These are phyloP conservation scores for Nigrospora osmanthi DNA, from an alignment of 2,329 filamentous ascomycete genomes.

Conservation along the genomic window DNA sequence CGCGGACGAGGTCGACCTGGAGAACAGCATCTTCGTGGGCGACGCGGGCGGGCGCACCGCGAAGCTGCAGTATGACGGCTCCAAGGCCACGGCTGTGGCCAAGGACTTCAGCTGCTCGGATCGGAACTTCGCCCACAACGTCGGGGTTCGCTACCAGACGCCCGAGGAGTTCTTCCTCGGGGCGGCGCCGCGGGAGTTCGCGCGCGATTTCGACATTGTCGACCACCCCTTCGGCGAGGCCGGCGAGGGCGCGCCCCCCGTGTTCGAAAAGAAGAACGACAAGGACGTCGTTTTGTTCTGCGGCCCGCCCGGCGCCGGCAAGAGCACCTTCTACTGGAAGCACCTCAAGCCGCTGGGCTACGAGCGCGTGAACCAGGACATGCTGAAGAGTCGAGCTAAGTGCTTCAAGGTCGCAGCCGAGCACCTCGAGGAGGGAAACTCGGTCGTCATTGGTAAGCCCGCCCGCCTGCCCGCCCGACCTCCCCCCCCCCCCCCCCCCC, in stretches of 20 bases:
- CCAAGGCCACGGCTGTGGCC: constrained; percentile 14
- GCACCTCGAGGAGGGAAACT: constrained; percentile 53
- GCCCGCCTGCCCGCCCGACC: too few species aligned
- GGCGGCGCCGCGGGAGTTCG: constrained; percentile 57
- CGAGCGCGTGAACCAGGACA: constrained; percentile 83
- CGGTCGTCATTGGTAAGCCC: constrained; percentile 67
- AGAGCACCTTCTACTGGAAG: constrained; percentile 84
- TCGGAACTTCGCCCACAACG: constrained; percentile 77
- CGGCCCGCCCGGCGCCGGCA: constrained; percentile 83
- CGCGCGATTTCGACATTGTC: constrained; percentile 63
- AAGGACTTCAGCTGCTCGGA: constrained; percentile 62
- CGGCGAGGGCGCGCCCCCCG: constrained; percentile 2
- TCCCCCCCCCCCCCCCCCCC: neutral
- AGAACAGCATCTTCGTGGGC: constrained; percentile 75
- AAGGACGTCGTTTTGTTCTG: constrained; percentile 78
- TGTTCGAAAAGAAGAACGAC: constrained; percentile 53
- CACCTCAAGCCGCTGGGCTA: constrained; percentile 73
- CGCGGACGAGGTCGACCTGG: constrained; percentile 55
- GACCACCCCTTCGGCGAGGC: constrained; percentile 38
- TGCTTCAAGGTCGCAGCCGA: constrained; percentile 67
- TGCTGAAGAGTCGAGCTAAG: constrained; percentile 64
- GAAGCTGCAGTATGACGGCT: constrained; percentile 35
- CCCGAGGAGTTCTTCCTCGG: constrained; percentile 88
- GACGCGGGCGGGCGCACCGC: constrained; percentile 66
- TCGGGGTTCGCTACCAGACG: constrained; percentile 72